Evolutionary conservation across 2,329 filamentous ascomycete genomes (phyloP).

Genomic region (Verticillium tricorpus): DNA sequence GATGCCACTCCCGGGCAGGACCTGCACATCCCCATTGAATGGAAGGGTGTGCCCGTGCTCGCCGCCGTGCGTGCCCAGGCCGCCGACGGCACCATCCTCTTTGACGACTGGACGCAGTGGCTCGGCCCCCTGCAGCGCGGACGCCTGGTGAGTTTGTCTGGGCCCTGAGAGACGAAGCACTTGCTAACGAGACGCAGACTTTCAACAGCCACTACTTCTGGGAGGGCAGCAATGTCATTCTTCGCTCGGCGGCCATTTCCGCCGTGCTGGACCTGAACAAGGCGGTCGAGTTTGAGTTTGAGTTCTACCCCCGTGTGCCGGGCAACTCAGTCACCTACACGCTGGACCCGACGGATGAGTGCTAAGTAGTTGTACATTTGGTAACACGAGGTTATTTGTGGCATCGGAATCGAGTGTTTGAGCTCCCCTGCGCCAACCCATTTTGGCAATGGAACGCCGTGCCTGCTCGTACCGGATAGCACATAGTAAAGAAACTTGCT

Average conservation of each 20-base stretch:
- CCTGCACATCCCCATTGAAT: constrained; percentile 46
- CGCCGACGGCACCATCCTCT: constrained; percentile 42
- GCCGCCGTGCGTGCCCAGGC: constrained; percentile 48
- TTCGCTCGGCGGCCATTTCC: constrained; percentile 39
- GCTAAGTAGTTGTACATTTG: background rate
- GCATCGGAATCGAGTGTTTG: too few relatives aligned
- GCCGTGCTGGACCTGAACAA: constrained; percentile 39
- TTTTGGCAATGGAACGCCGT: too few relatives aligned
- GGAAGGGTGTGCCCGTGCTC: constrained; percentile 39
- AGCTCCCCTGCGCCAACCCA: too few relatives aligned
- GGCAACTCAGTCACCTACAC: constrained; percentile 45
- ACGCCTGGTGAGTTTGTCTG: constrained; percentile 24
- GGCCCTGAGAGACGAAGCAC: background rate
- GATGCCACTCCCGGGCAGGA: constrained; percentile 20
- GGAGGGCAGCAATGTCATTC: constrained; percentile 38
- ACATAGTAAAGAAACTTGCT: too few relatives aligned
- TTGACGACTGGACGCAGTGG: constrained; percentile 53
- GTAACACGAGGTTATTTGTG: too few relatives aligned
- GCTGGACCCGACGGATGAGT: constrained; percentile 4
- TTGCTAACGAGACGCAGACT: constrained; percentile 25
- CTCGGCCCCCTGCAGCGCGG: constrained; percentile 47
- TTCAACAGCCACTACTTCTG: constrained; percentile 48
- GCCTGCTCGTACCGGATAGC: too few relatives aligned
- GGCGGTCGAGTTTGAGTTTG: constrained; percentile 44
- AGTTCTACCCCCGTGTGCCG: constrained; percentile 47